Percentiles rank a stretch among this genome's conserved stretches.
phyloP scores from a whole-genome alignment of 2,329 filamentous ascomycete species.

The Xylaria sp. region DNA sequence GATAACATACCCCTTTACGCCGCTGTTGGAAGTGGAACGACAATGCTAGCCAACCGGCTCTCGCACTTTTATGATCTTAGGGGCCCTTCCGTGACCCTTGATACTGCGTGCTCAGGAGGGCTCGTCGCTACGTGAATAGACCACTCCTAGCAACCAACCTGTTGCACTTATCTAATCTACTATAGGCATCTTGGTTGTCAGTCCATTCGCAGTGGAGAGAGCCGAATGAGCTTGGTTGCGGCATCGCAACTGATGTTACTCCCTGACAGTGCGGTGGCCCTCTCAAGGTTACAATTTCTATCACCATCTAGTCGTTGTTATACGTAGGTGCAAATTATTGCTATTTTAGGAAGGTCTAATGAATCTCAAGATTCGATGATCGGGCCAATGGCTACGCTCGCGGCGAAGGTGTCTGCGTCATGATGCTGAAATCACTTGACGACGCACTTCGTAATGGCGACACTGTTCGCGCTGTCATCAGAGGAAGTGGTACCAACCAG shows the following conservation, averaged over 20 bases:
- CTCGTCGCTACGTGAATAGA: slow-evolving; percentile 22
- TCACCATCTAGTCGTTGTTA: slow-evolving; percentile 9
- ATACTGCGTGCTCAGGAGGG: slow-evolving; percentile 32
- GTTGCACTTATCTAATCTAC: slow-evolving; percentile 11
- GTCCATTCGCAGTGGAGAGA: slow-evolving; percentile 12
- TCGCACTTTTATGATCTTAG: slow-evolving; percentile 51
- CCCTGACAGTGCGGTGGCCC: background rate
- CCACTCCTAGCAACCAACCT: slow-evolving; percentile 20
- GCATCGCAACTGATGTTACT: slow-evolving; percentile 7
- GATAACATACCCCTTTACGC: slow-evolving; percentile 38
- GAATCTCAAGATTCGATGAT: slow-evolving; percentile 52
- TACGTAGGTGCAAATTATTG: slow-evolving; percentile 12
- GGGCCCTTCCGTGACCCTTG: slow-evolving; percentile 37
- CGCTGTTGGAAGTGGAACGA: slow-evolving; percentile 41
- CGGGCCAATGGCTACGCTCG: slow-evolving; percentile 61
- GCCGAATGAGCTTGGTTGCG: slow-evolving; percentile 2
- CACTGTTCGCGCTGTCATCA: slow-evolving; percentile 54
- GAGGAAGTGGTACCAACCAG: slow-evolving; percentile 52
- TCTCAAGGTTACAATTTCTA: slow-evolving; percentile 2
- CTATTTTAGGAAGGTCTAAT: slow-evolving; percentile 10
- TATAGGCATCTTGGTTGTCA: slow-evolving; percentile 15
- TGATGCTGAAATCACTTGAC: slow-evolving; percentile 51
- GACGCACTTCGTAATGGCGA: slow-evolving; percentile 53
- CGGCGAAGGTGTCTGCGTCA: slow-evolving; percentile 56
- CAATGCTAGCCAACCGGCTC: slow-evolving; percentile 50